These are phyloP conservation scores for Leccinum insigne DNA, from an alignment of 1,284 basidiomycete genomes.

Conservation along the genomic window DNA sequence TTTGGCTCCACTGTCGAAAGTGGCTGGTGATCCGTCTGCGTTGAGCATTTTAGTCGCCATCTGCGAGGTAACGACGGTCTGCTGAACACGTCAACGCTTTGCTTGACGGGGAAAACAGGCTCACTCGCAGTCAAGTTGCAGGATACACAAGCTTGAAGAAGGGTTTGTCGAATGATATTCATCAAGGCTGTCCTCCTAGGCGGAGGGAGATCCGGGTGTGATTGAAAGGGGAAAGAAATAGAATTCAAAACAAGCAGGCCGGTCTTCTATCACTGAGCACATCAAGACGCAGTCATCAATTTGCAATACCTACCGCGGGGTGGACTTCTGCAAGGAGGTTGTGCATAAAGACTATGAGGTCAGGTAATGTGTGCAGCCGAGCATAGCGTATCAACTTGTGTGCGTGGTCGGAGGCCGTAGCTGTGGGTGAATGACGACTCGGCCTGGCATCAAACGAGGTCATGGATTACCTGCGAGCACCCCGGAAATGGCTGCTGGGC, in stretches of 20 bases:
- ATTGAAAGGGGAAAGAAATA: constrained; percentile 66
- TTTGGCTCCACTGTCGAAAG: constrained; percentile 59
- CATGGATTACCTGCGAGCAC: constrained; percentile 42
- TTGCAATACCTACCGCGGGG: constrained; percentile 44
- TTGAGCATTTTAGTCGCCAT: constrained; percentile 66
- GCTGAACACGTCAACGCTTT: constrained; percentile 7
- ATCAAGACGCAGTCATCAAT: constrained; percentile 10
- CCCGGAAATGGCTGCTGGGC: constrained; percentile 44
- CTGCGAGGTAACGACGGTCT: constrained; percentile 70
- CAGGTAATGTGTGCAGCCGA: constrained; percentile 46
- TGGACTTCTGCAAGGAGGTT: constrained; percentile 47
- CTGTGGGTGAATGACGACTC: constrained; percentile 23
- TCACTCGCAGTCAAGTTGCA: constrained; percentile 51
- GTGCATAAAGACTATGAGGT: constrained; percentile 59
- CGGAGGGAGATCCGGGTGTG: constrained; percentile 36
- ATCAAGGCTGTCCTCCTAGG: constrained; percentile 44
- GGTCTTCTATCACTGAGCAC: constrained; percentile 35
- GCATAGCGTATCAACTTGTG: constrained; percentile 31
- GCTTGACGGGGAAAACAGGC: constrained; percentile 1
- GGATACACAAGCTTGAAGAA: constrained; percentile 50
- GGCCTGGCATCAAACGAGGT: constrained; percentile 8
- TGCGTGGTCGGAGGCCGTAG: constrained; percentile 19
- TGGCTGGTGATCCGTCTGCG: constrained; percentile 59
- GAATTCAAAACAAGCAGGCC: constrained; percentile 65
- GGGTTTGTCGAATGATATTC: constrained; percentile 50